Base-by-base conservation (phyloP, 768 basidiomycete species). In the Tubosaeta sp. region DNA sequence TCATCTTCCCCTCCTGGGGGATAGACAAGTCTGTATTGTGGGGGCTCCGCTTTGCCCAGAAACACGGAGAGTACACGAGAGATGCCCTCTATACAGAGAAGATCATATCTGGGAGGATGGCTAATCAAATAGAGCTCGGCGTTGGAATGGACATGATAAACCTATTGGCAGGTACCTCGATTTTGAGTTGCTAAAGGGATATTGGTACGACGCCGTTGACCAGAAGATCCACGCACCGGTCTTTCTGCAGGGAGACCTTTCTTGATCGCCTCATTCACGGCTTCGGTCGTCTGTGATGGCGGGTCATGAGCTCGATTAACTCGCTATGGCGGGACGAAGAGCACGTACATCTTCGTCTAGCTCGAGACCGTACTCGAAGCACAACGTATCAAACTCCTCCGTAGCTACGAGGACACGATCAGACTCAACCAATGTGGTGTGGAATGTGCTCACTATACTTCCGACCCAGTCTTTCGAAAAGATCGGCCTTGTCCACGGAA, bases 91-190 rank as follows among this genome's bases (percentile, higher is more conserved):
- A 96, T 86, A 65, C 96, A 99, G 47, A 99, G 80, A 18, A 99
- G 79, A 72, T 99, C 96, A 64, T 98, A 98, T 84, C 95, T 93
- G 64, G 10, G 44, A 35, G 11, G 53, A 44, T 27, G 40, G 36
- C 51, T 30, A 48, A 55, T 47, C 46, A 54, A 31, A 36, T 10
- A 44, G 27, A 30, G 48, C 46, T 41, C 24, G 48, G 16, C 35
- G 31, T 11, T 21, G n/a, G 13, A 25, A 38, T 41, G 18, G 35
- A 47, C 10, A 25, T 12, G 25, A 58, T 67, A 25, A 50, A 82
- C 93, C 94, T 85, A 69, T 99, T 99, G n/a, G 96, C 96, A 40
- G 96, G 94, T 39, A 97, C 81, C 70, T 99, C 96, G 61, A 99
- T 96, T 79, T 98, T 99, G 61, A 99, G 76, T 90, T 96, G 92